phyloP scores from a whole-genome alignment of 2,329 filamentous ascomycete species.

The Pseudomassariella vexata region DNA sequence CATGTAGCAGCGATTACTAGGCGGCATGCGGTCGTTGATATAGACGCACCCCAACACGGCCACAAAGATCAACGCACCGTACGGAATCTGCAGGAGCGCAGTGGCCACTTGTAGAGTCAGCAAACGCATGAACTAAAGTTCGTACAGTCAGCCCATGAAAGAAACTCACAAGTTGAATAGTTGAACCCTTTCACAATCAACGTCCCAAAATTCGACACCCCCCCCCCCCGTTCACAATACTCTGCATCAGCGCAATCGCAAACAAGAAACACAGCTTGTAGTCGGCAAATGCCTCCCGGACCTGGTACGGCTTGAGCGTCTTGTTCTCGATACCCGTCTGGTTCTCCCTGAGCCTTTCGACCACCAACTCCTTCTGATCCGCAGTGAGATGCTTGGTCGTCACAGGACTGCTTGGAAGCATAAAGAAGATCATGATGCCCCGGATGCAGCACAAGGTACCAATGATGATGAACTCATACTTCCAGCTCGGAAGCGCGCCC shows the following conservation, averaged over 20 bases:
- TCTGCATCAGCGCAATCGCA: slow-evolving; percentile 44
- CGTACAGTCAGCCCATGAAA: too few species aligned
- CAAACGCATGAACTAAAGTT: too few species aligned
- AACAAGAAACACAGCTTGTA: slow-evolving; percentile 56
- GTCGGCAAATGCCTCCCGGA: slow-evolving; percentile 50
- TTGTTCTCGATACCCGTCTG: slow-evolving; percentile 56
- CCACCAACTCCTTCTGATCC: slow-evolving; percentile 47
- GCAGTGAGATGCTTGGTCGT: slow-evolving; percentile 45
- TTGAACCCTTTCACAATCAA: slow-evolving; percentile 57
- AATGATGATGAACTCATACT: slow-evolving; percentile 64
- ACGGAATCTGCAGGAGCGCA: slow-evolving; percentile 31
- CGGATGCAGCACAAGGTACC: slow-evolving; percentile 51
- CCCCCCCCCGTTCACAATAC: slow-evolving; percentile 52
- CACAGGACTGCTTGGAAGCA: slow-evolving; percentile 53
- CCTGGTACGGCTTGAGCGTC: slow-evolving; percentile 46
- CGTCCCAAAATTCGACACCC: slow-evolving; percentile 53
- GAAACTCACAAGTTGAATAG: slow-evolving; percentile 36
- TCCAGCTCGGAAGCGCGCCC: slow-evolving; percentile 54
- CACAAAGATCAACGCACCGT: slow-evolving; percentile 29
- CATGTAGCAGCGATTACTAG: slow-evolving; percentile 46
- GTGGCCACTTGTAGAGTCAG: too few species aligned
- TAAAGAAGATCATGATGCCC: slow-evolving; percentile 51
- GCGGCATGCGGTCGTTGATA: slow-evolving; percentile 30
- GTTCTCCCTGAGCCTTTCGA: slow-evolving; percentile 48
- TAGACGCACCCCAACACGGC: slow-evolving; percentile 35